Evolutionary conservation across 345 rosid species (phyloP), one percentile per base, ranked within the genome.

Genomic region (Populus euphratica): DNA sequence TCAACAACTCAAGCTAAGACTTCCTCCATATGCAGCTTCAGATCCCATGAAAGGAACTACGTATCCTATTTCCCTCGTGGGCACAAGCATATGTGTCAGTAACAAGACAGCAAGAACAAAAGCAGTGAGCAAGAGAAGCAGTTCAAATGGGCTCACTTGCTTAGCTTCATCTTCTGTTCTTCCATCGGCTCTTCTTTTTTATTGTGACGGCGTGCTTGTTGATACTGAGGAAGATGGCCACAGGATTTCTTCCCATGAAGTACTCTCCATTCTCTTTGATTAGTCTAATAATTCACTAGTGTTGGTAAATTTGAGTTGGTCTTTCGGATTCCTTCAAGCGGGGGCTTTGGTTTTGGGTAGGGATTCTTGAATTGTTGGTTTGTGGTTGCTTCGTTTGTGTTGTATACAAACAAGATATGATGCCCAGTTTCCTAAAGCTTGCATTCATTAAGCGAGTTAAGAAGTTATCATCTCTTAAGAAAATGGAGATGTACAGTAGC

Each of bases 201-300:
- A 95, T 73, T 95, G 99, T 73, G 99, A 95, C 73, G 99, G 99
- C 23, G 99, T 95, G 39, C 98, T 92, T 21, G 99, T 93, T 61
- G 99, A 95, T 74, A 93, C 98, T 21, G 99, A 93, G 88, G 92
- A 90, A 84, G 99, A 93, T 76, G 99, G 98, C 43, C 98, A 95
- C 82, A 80, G 94, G 86, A 82, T 95, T 86, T 95, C 99, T 9
- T 93, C 93, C 89, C 83, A 74, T 33, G 99, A 92, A 89, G 99
- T 91, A 23, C 23, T 17, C 35, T 47, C 62, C 63, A 4, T 47
- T 17, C 27, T 41, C 27, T 65, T 68, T 29, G 29, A n/a, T 20
- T 47, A 14, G 52, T 31, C 64, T 66, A 68, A 16, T 33, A 47
- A 27, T 12, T 62, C 33, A 25, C 66, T 25, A 16, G 17, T 65